Evolutionary conservation across 805 yeast genomes (phyloP).

Genomic region (Ogataea trehalophila): DNA sequence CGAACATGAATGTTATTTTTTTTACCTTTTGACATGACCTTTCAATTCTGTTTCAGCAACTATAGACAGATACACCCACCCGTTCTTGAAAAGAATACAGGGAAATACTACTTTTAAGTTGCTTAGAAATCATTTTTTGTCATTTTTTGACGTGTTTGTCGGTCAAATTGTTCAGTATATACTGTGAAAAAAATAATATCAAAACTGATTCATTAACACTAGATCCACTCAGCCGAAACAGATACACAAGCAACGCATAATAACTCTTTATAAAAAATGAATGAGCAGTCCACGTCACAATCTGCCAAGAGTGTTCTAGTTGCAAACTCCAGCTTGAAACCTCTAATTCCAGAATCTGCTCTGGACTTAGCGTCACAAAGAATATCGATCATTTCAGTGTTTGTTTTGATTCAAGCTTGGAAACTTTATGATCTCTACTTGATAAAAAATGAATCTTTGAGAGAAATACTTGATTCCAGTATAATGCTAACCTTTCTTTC

Average conservation of each 20-base stretch:
- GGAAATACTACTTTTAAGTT: too few relatives aligned
- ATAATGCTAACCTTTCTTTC: slow-evolving; percentile 34
- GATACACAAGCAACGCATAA: background rate
- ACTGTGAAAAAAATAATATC: too few relatives aligned
- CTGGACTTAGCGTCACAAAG: slow-evolving; percentile 79
- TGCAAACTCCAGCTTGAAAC: slow-evolving; percentile 2
- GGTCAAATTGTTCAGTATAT: too few relatives aligned
- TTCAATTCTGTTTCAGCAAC: too few relatives aligned
- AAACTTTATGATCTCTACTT: slow-evolving; percentile 69
- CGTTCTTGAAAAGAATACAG: too few relatives aligned
- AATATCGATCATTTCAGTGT: slow-evolving; percentile 56
- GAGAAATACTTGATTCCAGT: slow-evolving; percentile 17
- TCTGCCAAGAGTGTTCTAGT: background rate
- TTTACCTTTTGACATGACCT: too few relatives aligned
- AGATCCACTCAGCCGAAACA: too few relatives aligned
- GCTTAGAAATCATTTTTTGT: too few relatives aligned
- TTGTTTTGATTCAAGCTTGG: slow-evolving; percentile 77
- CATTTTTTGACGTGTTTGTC: too few relatives aligned
- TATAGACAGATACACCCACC: too few relatives aligned
- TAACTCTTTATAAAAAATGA: background rate
- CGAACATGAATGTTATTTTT: too few relatives aligned
- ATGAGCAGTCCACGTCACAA: background rate
- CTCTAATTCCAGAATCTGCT: slow-evolving; percentile 59
- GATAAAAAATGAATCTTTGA: slow-evolving; percentile 40
- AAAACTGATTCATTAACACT: too few relatives aligned